phyloP scores from a whole-genome alignment of 2,329 filamentous ascomycete species.

The Beauveria sp. region DNA sequence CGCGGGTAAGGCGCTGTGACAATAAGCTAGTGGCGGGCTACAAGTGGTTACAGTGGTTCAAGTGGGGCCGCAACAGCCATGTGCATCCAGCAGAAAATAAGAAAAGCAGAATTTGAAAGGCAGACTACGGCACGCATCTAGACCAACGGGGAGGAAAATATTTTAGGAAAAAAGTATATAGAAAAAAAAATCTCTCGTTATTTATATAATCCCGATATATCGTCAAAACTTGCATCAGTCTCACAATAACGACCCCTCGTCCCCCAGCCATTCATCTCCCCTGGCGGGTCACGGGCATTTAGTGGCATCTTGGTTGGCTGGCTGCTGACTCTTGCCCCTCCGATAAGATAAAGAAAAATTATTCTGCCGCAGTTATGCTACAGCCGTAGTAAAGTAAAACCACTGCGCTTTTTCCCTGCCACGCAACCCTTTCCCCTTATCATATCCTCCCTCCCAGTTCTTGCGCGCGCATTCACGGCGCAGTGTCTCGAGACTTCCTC shows the following conservation, averaged over 20 bases:
- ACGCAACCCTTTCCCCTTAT: conserved; percentile 4
- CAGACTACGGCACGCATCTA: background rate
- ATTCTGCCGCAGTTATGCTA: background rate
- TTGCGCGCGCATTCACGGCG: conserved; percentile 8
- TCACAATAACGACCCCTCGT: background rate
- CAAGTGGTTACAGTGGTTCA: background rate
- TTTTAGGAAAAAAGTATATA: no score
- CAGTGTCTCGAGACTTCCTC: conserved; percentile 6
- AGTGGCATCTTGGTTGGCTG: conserved; percentile 5
- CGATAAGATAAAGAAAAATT: conserved; percentile 12
- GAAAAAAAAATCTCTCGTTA: no score
- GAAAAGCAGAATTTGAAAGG: background rate
- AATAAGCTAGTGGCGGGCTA: background rate
- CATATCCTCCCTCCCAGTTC: conserved; percentile 2
- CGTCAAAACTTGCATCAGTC: background rate
- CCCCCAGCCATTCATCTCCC: conserved; percentile 1
- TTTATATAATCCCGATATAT: background rate
- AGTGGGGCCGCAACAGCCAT: background rate
- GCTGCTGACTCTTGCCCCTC: conserved; percentile 1
- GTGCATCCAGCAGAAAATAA: background rate
- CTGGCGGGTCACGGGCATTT: conserved; percentile 5
- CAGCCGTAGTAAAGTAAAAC: background rate
- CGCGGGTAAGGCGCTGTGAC: background rate
- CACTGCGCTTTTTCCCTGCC: conserved; percentile 3
- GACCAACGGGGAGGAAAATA: background rate